Base-by-base conservation (phyloP, 2,329 filamentous ascomycete genomes). In the Nigrospora oryzae region DNA sequence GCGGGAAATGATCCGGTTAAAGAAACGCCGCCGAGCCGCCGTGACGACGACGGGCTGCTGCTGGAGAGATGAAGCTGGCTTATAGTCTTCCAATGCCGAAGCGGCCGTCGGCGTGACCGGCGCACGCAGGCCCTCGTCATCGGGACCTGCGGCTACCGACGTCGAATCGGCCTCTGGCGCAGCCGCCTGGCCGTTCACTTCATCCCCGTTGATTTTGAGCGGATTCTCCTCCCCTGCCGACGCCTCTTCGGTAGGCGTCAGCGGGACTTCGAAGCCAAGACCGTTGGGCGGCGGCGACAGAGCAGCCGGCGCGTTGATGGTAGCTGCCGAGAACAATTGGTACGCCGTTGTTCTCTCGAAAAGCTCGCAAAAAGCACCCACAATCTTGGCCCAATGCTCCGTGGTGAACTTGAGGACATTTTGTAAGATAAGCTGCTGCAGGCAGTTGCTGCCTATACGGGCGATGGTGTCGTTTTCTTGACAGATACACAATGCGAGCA, bases 381-480 rank as follows among this genome's bases (percentile, higher is more conserved):
- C 91, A 55, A 98, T 89, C 68, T 95, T 89, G 37, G 82, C 77
- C 93, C 93, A 99, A 63, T 99, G 91, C 44, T 84, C 79, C 1
- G 81, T 73, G 17, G 77, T 81, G 65, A 98, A 96, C 62, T 97
- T 97, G 49, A 80, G 82, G 11, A 99, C 93, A 54, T 98, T 98
- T 61, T 97, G 91, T 37, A 98, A 65, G 47, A 99, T 96, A 38
- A 99, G 71, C 61, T 97, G 91, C 62, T 99, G 93, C 43, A 99
- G 68, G 61, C 94, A 98, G 61, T 98, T 98, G 70, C 91, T 97
- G 43, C 93, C 93, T 56, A 99, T 99, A 19, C 94, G 81, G 3
- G 93, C 94, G 52, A 98, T 91, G 0, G 94, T 99, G 59, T 99
- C 93, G 56, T 98, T 98, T 62, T 99, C 93, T 64, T 99, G 93